Conservation (phyloP, 139 green algal genomes). For the Mesostigma viride region DNA sequence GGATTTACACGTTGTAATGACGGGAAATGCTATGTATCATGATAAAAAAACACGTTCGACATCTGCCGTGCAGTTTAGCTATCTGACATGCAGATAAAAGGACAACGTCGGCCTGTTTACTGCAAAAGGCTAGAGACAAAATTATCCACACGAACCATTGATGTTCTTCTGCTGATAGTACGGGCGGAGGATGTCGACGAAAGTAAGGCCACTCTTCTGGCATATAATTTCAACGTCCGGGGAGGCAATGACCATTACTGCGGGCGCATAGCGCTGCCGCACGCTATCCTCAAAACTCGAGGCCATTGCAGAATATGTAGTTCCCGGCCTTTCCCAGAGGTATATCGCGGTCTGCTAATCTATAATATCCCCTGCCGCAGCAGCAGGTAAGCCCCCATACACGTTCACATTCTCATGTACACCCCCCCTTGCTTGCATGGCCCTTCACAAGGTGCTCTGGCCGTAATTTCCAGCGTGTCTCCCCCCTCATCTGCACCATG, state of each 20-base stretch:
- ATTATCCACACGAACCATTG: conserved; percentile 43
- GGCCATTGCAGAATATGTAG: too few species aligned
- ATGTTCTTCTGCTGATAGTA: conserved; percentile 50
- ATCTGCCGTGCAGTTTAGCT: background rate
- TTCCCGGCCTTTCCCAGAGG: too few species aligned
- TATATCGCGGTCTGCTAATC: too few species aligned
- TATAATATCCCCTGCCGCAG: too few species aligned
- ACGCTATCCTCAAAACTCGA: too few species aligned
- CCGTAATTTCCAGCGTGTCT: too few species aligned
- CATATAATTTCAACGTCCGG: conserved; percentile 45
- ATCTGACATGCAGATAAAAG: background rate
- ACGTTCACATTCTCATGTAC: too few species aligned
- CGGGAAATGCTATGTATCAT: background rate
- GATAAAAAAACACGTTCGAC: background rate
- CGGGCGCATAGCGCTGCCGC: too few species aligned
- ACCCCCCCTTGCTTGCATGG: too few species aligned
- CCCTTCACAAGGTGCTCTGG: too few species aligned
- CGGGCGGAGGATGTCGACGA: conserved; percentile 54
- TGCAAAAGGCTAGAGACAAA: background rate
- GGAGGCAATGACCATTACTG: conserved; percentile 48
- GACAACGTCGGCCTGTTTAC: background rate
- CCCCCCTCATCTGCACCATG: too few species aligned
- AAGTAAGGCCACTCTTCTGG: conserved; percentile 45
- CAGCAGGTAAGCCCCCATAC: too few species aligned
- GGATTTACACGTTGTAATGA: background rate